These are phyloP conservation scores for Orbilia blumenaviensis DNA, from an alignment of 2,329 filamentous ascomycete species.

Conservation along the genomic window DNA sequence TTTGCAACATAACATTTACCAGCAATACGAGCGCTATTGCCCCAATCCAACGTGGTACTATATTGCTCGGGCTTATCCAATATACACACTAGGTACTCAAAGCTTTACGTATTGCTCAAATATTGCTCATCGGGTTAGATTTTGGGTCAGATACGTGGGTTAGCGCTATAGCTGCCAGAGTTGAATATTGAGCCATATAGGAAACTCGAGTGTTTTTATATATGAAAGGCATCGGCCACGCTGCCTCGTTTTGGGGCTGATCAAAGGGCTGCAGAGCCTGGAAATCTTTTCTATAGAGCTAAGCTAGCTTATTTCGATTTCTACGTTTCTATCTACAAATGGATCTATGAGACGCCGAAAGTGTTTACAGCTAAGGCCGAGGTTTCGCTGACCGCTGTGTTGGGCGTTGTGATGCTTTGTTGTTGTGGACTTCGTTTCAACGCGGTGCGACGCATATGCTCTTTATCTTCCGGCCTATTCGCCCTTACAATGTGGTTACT, in stretches of 20 bases:
- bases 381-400: background rate
- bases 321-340: background rate
- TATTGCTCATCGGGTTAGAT: background rate
- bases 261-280: background rate
- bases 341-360: background rate
- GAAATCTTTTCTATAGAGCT: background rate
- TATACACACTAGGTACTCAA: background rate
- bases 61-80: background rate
- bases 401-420: slow-evolving; percentile 2
- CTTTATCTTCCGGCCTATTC: too few relatives aligned
- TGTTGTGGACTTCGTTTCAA: too few relatives aligned
- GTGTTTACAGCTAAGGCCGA: background rate
- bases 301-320: background rate
- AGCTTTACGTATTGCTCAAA: background rate
- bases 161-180: too few relatives aligned
- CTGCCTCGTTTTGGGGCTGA: background rate
- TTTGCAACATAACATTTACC: background rate
- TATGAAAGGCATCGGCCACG: background rate
- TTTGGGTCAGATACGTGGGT: too few relatives aligned
- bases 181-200: background rate
- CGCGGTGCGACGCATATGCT: too few relatives aligned
- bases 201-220: background rate
- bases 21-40: background rate
- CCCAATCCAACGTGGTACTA: background rate
- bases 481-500: too few relatives aligned